Conservation (phyloP, 176 grass and related monocot genomes). For the Paspalum notatum region DNA sequence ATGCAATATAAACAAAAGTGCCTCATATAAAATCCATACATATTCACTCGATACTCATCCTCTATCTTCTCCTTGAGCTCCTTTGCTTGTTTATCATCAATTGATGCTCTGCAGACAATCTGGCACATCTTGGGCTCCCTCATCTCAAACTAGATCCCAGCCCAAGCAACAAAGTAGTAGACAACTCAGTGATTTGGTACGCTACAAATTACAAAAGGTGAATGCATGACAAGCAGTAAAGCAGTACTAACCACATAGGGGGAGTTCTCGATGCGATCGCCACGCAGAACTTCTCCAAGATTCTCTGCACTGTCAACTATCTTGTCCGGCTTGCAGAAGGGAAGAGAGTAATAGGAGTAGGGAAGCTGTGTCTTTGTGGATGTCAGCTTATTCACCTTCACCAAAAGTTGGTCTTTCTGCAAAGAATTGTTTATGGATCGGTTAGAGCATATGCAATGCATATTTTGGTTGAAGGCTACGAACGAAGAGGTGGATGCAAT, state of each 20-base stretch:
- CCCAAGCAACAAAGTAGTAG: not conserved
- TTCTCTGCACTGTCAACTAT: constrained; percentile 48
- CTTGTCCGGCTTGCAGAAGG: constrained; percentile 39
- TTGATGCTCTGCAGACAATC: constrained; percentile 22
- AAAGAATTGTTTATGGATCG: not conserved
- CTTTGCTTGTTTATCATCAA: constrained; percentile 39
- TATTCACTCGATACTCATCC: constrained; percentile 46
- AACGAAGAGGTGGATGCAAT: not conserved
- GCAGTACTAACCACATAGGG: constrained; percentile 46
- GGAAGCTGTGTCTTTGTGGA: constrained; percentile 50
- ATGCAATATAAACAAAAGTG: not conserved
- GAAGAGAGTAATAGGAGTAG: constrained; percentile 49
- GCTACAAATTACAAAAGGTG: not conserved
- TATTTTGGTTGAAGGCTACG: not conserved
- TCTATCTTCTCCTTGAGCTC: constrained; percentile 55
- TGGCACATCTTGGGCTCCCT: constrained; percentile 41
- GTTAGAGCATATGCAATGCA: not conserved
- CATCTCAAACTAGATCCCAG: constrained; percentile 36
- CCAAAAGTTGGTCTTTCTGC: constrained; percentile 34
- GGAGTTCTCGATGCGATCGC: constrained; percentile 53
- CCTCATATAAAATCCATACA: constrained; percentile 13
- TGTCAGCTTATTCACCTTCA: constrained; percentile 52
- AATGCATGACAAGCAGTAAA: not conserved
- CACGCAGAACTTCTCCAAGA: constrained; percentile 50
- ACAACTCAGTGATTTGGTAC: not conserved